These are phyloP conservation scores for Phytopythium delawarense DNA, from an alignment of 352 stramenopile species.

Conservation along the genomic window DNA sequence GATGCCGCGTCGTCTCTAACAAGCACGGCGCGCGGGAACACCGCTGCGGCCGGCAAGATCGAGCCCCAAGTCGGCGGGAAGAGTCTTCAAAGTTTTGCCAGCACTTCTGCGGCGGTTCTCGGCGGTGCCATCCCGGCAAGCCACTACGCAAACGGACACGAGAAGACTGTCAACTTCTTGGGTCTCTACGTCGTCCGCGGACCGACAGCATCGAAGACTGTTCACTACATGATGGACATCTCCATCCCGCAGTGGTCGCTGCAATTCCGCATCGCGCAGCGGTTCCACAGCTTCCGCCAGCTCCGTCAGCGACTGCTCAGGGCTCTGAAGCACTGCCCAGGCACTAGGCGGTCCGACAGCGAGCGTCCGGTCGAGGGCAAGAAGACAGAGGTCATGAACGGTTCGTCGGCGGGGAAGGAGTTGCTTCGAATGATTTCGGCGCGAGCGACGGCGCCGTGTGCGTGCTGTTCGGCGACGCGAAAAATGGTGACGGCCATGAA, in stretches of 20 bases:
- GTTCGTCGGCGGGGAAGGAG: constrained; percentile 16
- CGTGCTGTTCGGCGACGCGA: constrained; percentile 29
- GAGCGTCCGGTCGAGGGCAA: constrained; percentile 10
- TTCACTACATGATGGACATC: constrained; percentile 70
- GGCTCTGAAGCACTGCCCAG: constrained; percentile 38
- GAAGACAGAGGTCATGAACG: constrained; percentile 5
- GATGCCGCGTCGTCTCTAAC: background rate
- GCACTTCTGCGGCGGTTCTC: constrained; percentile 23
- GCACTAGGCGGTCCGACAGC: constrained; percentile 13
- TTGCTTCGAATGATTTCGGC: constrained; percentile 22
- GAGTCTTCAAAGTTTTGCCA: constrained; percentile 13
- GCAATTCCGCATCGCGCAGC: constrained; percentile 42
- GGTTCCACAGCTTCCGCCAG: constrained; percentile 52
- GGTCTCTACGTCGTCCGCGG: constrained; percentile 56
- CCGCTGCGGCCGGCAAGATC: constrained; percentile 21
- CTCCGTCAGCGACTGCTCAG: constrained; percentile 48
- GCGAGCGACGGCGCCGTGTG: constrained; percentile 26
- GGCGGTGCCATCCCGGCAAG: constrained; percentile 18
- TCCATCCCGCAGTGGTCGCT: constrained; percentile 36
- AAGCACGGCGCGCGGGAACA: background rate
- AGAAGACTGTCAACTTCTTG: constrained; percentile 45
- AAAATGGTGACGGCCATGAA: constrained; percentile 30
- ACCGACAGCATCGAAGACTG: constrained; percentile 38
- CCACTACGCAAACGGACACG: constrained; percentile 25
- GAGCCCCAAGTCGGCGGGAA: constrained; percentile 3